Percentiles rank a stretch among this genome's conserved stretches.
Conservation (phyloP, 2,329 filamentous ascomycete species). For the Hypoxylon sp. region DNA sequence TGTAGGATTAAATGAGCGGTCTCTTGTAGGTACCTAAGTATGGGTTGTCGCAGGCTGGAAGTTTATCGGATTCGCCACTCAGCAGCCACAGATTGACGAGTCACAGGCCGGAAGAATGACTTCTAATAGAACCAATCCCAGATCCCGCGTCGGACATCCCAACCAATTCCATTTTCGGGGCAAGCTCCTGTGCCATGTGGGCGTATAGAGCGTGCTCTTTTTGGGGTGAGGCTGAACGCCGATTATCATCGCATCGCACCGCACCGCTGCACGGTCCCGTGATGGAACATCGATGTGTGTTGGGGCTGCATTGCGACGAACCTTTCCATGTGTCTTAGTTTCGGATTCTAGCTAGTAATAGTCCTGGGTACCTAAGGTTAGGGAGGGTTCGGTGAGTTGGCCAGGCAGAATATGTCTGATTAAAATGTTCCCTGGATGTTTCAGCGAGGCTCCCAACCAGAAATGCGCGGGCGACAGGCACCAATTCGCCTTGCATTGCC, state of each 20-base stretch:
- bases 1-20: neutral
- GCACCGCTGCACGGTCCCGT: neutral
- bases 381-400: neutral
- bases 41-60: too few species aligned
- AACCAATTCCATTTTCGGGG: neutral
- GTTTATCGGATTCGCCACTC: too few species aligned
- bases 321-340: neutral
- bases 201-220: neutral
- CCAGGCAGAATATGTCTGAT: conserved; percentile 2
- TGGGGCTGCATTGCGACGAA: neutral
- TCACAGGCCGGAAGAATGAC: neutral
- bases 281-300: conserved; percentile 3
- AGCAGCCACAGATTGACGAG: too few species aligned
- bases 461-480: conserved; percentile 7
- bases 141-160: neutral
- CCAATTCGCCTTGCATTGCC: conserved; percentile 8
- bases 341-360: neutral
- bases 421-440: neutral
- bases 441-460: conserved; percentile 2
- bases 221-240: neutral
- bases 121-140: neutral
- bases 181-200: neutral
- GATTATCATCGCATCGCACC: neutral
- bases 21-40: neutral
- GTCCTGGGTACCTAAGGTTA: too few species aligned